Evolutionary conservation across 2,329 filamentous ascomycete species (phyloP), one percentile per base, ranked within the genome.

Genomic region (Cercospora sp.): DNA sequence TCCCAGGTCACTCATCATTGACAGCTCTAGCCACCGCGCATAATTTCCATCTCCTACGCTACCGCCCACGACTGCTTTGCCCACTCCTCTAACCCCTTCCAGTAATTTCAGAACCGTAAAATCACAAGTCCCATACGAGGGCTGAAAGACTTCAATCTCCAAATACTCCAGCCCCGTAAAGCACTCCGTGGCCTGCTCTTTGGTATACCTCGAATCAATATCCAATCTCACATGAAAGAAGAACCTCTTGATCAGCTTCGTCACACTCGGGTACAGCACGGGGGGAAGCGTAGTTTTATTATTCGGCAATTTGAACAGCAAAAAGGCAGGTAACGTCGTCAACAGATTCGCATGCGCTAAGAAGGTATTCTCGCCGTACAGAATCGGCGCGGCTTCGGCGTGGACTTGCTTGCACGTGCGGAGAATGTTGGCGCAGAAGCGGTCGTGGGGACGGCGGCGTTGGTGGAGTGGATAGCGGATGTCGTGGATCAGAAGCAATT

Each of bases 321-420:
- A 80, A 62, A 75, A 73, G 1, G 69, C 67, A 1, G 85, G 84
- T 0, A 85, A 71, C 0, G 76, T 73, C 1, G 81, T 77, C 0
- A 86, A 80, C 1, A 85, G 81, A 4, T 78, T 79, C 0, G 81
- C 75, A 70, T 87, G 83, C 0, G 85, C 84, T 51, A 82, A 77
- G 78, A 86, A 86, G 40, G 79, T 79, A 74, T 85, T 84, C 18
- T 74, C 73, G n/a, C 79, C 79, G 73, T 86, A 87, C 8, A 86
- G 78, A 7, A 86, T 78, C 12, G 79, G 77, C 0, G 74, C 74
- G 0, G 79, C 81, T 77, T 85, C 83, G 18, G 71, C 32, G 72
- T 82, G 70, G 66, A 81, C 77, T 34, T 78, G 79, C 16, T 77
- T 77, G 73, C 80, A 84, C 6, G 81, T 81, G 3, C 69, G 73